Percentiles rank a stretch among this genome's conserved stretches.
Evolutionary conservation across 2,329 filamentous ascomycete genomes (phyloP).

Genomic region (Penicillium rolfsii): DNA sequence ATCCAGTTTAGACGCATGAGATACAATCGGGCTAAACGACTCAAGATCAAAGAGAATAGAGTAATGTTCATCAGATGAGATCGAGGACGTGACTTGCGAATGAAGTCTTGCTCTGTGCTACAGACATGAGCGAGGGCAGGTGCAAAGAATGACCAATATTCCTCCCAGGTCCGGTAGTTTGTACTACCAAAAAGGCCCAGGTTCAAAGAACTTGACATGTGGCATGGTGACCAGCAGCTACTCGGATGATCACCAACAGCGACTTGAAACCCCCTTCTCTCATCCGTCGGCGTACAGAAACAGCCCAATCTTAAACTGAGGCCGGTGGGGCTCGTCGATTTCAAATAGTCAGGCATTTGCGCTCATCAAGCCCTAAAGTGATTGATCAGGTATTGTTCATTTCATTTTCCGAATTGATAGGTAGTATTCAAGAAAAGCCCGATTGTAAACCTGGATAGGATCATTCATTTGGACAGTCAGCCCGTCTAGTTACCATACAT

Average conservation of each 20-base stretch:
- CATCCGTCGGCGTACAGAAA: not conserved
- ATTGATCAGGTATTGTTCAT: not conserved
- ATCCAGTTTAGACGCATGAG: not conserved
- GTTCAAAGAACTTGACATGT: not conserved
- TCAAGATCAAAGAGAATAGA: not conserved
- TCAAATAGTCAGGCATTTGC: not conserved
- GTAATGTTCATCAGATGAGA: not conserved
- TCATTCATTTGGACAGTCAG: not conserved
- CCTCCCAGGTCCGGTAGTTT: not conserved
- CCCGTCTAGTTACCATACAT: not conserved
- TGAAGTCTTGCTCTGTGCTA: not conserved
- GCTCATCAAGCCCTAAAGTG: not conserved
- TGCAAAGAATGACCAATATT: not conserved
- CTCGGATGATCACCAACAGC: not conserved
- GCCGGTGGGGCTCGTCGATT: not conserved
- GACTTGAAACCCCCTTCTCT: not conserved
- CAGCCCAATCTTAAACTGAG: slow-evolving; percentile 1
- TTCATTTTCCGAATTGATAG: slow-evolving; percentile 1
- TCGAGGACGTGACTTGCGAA: not conserved
- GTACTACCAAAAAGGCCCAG: not conserved
- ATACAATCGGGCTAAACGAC: not conserved
- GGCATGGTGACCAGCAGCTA: not conserved
- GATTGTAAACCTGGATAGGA: not conserved
- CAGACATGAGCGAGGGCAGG: not conserved
- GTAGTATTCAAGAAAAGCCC: not conserved